phyloP scores from a whole-genome alignment of 1,284 basidiomycete species.

The Naganishia albida region DNA sequence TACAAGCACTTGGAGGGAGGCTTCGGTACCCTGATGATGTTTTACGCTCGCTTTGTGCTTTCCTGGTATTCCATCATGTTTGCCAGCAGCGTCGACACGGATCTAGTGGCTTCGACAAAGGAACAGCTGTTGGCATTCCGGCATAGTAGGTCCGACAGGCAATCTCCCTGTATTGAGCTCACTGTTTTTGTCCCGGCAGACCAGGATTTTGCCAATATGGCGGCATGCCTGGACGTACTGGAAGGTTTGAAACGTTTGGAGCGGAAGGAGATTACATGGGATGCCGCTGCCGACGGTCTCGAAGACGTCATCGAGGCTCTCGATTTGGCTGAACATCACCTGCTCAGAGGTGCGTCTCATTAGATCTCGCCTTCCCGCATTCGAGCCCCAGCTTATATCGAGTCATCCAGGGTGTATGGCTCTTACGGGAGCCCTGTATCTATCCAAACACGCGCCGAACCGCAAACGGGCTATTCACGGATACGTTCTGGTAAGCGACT shows the following conservation, averaged over 20 bases:
- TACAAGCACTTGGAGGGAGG: conserved; percentile 22
- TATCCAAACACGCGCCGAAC: background rate
- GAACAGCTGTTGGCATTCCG: conserved; percentile 17
- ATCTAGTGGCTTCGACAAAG: conserved; percentile 1
- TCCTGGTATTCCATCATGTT: conserved; percentile 13
- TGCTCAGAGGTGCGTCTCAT: conserved; percentile 5
- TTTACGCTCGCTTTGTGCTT: conserved; percentile 12
- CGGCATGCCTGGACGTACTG: conserved; percentile 34
- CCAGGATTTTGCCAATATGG: conserved; percentile 32
- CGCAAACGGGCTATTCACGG: conserved; percentile 5
- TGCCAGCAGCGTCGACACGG: background rate
- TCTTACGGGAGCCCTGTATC: conserved; percentile 7
- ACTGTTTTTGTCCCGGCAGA: conserved; percentile 5
- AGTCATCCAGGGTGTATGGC: conserved; percentile 19
- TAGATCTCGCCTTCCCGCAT: too few species aligned
- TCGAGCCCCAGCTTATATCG: too few species aligned
- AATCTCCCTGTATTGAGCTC: background rate
- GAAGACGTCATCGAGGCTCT: conserved; percentile 36
- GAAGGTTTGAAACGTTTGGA: conserved; percentile 1
- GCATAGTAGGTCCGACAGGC: conserved; percentile 12
- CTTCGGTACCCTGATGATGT: conserved; percentile 21
- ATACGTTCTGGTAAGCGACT: conserved; percentile 3
- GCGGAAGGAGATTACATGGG: background rate
- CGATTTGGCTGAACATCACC: conserved; percentile 5
- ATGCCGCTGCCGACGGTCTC: conserved; percentile 26